Evolutionary conservation across 495 filamentous ascomycete genomes (phyloP), one percentile per base, ranked within the genome.

Genomic region (Penicillium coprophilum): DNA sequence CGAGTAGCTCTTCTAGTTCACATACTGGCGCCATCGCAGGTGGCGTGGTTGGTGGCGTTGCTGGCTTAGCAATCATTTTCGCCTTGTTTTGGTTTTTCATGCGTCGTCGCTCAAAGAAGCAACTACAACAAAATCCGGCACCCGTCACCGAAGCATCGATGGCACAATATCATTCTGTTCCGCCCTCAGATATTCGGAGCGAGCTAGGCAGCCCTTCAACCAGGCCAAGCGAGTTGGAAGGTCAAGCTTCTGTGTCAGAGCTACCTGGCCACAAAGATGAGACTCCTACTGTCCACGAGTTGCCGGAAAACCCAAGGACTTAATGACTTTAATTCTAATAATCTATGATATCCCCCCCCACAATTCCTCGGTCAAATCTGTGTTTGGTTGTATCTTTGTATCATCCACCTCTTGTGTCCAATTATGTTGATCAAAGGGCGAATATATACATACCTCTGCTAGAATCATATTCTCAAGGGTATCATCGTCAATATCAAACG

Each of bases 61-160:
- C 23, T 17, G 43, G 43, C 23, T 17, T 46, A n/a, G 43, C 43
- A 28, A 46, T 46, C 23, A 46, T 46, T n/a, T 6, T n/a, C 23
- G 43, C 13, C 23, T 46, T 46, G 13, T 15, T 46, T n/a, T 46
- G 43, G 43, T 46, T n/a, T 17, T 46, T 46, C 43, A 28, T 46
- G 43, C 43, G 43, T 46, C 41, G 41, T 44, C 43, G 43, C 13
- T 2, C 10, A 24, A 23, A 28, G 43, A 46, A 28, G 23, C 43
- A 46, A 46, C 7, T 6, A 28, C 43, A 27, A 5, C 24, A 5
- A 46, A 6, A 15, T 23, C 4, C 15, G 2, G n/a, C 15, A 2
- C 11, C 13, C 12, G 1, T n/a, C 23, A 46, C 23, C 5, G 23
- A n/a, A 27, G 23, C 15, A 46, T 17, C 43, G n/a, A 46, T 46